A percentile compares a stretch with the other conserved stretches of the same genome.
These are phyloP conservation scores for Ascochyta lentis DNA, from an alignment of 2,329 filamentous ascomycete genomes.

Conservation along the genomic window DNA sequence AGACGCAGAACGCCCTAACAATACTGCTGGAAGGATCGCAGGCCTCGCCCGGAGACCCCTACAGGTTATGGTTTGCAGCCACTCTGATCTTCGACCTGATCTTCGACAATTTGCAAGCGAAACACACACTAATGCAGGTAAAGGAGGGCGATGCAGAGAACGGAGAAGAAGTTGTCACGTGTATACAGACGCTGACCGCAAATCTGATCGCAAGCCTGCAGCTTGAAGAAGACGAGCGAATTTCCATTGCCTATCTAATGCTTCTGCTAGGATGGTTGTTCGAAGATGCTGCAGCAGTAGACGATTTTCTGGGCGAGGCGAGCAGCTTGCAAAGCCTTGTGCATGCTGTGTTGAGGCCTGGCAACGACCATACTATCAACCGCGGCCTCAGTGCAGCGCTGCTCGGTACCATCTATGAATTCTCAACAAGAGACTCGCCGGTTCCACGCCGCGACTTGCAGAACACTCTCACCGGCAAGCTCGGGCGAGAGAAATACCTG, in stretches of 20 bases:
- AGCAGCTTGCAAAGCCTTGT: conserved; percentile 89
- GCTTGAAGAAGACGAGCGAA: conserved; percentile 76
- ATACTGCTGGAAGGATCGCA: conserved; percentile 75
- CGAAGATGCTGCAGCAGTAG: conserved; percentile 87
- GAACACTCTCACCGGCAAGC: conserved; percentile 74
- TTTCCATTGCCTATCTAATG: conserved; percentile 87
- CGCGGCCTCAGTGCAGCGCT: conserved; percentile 85
- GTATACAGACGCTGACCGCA: conserved; percentile 84
- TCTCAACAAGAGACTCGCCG: conserved; percentile 95
- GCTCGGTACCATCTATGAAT: conserved; percentile 90
- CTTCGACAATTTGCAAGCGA: conserved; percentile 79
- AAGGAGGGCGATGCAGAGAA: conserved; percentile 87
- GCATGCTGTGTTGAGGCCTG: conserved; percentile 67
- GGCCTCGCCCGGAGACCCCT: conserved; percentile 73
- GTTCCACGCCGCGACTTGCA: conserved; percentile 83
- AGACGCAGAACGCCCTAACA: conserved; percentile 86
- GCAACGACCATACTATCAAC: conserved; percentile 67
- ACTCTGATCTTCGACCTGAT: conserved; percentile 86
- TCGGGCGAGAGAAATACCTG: conserved; percentile 87
- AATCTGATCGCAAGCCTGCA: conserved; percentile 84
- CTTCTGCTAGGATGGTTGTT: conserved; percentile 88
- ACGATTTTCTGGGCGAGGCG: conserved; percentile 90
- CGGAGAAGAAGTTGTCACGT: conserved; percentile 94
- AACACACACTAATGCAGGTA: conserved; percentile 78
- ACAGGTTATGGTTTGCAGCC: conserved; percentile 87